Evolutionary conservation across 306 rosid species (phyloP).

Genomic region (Amphicarpaea edgeworthii): DNA sequence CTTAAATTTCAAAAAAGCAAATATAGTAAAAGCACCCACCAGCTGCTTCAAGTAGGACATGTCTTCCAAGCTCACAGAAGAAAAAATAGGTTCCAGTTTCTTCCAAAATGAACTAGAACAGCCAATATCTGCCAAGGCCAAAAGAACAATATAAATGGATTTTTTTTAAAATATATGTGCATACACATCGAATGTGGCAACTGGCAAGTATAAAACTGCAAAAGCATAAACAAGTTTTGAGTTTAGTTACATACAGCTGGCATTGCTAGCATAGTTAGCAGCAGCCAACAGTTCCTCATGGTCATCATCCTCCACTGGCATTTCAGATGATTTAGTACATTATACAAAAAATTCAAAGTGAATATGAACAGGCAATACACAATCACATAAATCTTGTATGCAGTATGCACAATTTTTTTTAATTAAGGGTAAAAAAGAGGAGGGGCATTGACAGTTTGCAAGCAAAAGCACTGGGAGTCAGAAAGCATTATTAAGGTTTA

Average conservation of each 20-base stretch:
- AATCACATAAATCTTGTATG: slow-evolving; percentile 24
- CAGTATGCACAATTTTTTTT: slow-evolving; percentile 11
- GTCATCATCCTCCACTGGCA: slow-evolving; percentile 80
- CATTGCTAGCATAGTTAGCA: slow-evolving; percentile 72
- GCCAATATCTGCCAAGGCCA: slow-evolving; percentile 61
- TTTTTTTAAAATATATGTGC: slow-evolving; percentile 11
- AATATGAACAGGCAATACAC: slow-evolving; percentile 16
- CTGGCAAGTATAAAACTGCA: slow-evolving; percentile 7
- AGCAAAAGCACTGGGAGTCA: background rate
- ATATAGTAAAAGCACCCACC: slow-evolving; percentile 55
- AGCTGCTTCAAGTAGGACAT: slow-evolving; percentile 68
- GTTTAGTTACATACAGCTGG: slow-evolving; percentile 67
- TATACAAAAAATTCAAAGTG: slow-evolving; percentile 22
- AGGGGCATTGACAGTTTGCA: slow-evolving; percentile 17
- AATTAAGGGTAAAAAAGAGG: slow-evolving; percentile 32
- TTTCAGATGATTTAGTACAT: slow-evolving; percentile 44
- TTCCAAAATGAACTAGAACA: slow-evolving; percentile 86
- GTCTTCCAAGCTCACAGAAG: slow-evolving; percentile 62
- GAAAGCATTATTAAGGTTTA: slow-evolving; percentile 19
- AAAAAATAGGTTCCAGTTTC: slow-evolving; percentile 72
- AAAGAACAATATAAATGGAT: slow-evolving; percentile 34
- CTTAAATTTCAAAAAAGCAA: slow-evolving; percentile 37
- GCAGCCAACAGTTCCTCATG: slow-evolving; percentile 77
- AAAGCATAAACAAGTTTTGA: slow-evolving; percentile 28
- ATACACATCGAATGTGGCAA: background rate